Percentiles rank a stretch among this genome's conserved stretches.
Evolutionary conservation across 2,329 filamentous ascomycete species (phyloP).

Genomic region (Leptographium lundbergii): DNA sequence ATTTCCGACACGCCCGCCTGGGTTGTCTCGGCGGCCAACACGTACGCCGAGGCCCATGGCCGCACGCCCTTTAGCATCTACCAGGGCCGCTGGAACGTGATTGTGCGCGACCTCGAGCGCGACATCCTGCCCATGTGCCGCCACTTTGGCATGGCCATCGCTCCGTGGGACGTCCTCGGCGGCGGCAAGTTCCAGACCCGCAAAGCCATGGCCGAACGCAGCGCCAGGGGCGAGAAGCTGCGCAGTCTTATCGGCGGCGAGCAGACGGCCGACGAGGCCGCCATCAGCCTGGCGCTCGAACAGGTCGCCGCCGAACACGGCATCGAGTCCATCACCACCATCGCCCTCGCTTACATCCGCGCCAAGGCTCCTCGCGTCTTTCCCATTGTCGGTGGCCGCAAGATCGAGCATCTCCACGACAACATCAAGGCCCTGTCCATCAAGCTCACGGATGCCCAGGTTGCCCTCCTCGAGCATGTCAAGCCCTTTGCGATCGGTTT

Average conservation of each 20-base stretch:
- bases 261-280: constrained; percentile 34
- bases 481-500: constrained; percentile 43
- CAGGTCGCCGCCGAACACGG: constrained; percentile 45
- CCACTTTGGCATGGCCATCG: constrained; percentile 34
- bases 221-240: constrained; percentile 24
- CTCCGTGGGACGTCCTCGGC: constrained; percentile 48
- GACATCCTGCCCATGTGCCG: constrained; percentile 30
- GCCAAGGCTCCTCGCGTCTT: constrained; percentile 39
- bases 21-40: constrained; percentile 26
- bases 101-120: constrained; percentile 21
- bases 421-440: constrained; percentile 44
- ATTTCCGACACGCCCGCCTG: constrained; percentile 27
- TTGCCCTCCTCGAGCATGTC: constrained; percentile 40
- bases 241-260: constrained; percentile 14
- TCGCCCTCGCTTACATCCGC: constrained; percentile 41
- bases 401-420: constrained; percentile 35
- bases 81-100: constrained; percentile 26
- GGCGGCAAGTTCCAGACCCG: constrained; percentile 35
- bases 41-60: constrained; percentile 22
- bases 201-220: constrained; percentile 18
- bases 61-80: constrained; percentile 26
- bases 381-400: constrained; percentile 39
- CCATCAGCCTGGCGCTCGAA: constrained; percentile 44
- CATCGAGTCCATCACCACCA: constrained; percentile 41
- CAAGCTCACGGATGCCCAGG: constrained; percentile 35